phyloP scores from a whole-genome alignment of 768 basidiomycete species.

The Tylopilus subfusipes region DNA sequence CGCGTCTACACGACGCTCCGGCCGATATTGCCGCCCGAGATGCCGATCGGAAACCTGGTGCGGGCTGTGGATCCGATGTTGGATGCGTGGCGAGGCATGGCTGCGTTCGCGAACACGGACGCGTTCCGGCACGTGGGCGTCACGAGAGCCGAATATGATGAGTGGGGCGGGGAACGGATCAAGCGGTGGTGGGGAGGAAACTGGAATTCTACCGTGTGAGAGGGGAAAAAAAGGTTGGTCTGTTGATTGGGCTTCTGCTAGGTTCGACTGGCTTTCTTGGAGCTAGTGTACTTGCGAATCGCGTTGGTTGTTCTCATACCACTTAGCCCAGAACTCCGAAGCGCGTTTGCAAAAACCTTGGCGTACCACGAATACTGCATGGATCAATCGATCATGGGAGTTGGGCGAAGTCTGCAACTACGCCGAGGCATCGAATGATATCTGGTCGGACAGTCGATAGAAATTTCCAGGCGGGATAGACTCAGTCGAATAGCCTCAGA shows the following conservation, averaged over 20 bases:
- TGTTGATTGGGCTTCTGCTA: too few species aligned
- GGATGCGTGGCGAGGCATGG: slow-evolving; percentile 96
- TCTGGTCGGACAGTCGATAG: too few species aligned
- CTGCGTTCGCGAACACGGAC: slow-evolving; percentile 57
- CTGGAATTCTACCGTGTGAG: slow-evolving; percentile 48
- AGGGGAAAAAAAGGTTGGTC: too few species aligned
- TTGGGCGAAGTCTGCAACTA: too few species aligned
- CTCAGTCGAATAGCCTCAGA: too few species aligned
- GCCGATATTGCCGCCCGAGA: slow-evolving; percentile 81
- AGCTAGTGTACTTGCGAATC: background rate
- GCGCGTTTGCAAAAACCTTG: too few species aligned
- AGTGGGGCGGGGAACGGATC: slow-evolving; percentile 83
- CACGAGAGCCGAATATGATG: slow-evolving; percentile 81
- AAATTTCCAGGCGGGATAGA: too few species aligned
- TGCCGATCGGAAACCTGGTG: slow-evolving; percentile 55
- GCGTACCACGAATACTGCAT: too few species aligned
- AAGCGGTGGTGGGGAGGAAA: slow-evolving; percentile 94
- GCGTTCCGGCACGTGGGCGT: slow-evolving; percentile 57
- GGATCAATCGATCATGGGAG: too few species aligned
- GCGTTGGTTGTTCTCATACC: background rate
- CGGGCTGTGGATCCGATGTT: slow-evolving; percentile 61
- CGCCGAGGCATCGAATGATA: too few species aligned
- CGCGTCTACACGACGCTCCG: slow-evolving; percentile 73
- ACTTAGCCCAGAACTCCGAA: background rate
- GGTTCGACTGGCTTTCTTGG: background rate